Base-by-base conservation (phyloP, 2,329 filamentous ascomycete species). In the Talaromyces funiculosus region DNA sequence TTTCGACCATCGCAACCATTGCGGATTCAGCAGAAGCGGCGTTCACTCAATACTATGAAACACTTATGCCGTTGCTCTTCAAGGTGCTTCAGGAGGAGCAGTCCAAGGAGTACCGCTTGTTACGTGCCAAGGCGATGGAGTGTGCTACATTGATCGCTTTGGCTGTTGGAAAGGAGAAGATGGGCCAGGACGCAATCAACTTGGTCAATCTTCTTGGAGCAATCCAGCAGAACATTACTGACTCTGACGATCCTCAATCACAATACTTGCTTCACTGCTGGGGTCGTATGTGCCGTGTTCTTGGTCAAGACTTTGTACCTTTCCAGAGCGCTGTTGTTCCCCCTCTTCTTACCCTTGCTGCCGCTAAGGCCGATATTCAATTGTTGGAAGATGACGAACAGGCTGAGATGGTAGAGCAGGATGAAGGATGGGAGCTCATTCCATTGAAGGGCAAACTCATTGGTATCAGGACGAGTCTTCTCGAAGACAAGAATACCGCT, bases 401-500 rank as follows among this genome's bases (percentile, higher is more conserved):
- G 75, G 90, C 95, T 38, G 91, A 95, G 68, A 87, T 92, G 71
- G 87, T 97, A 63, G 90, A 96, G 74, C 90, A 94, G 69, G 93
- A 97, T 69, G 93, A 97, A 61, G 93, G 93, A 45, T 99, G 94
- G 94, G 94, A 99, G 75, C 82, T 99, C 66, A 92, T 99, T 16
- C 94, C 94, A 8, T 83, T 99, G 60, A 96, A 96, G 78, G 94
- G 94, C 66, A 97, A 97, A 80, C 90, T 96, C 76, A 97, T 99
- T 70, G 94, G 94, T 65, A 99, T 99, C 78, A 92, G 92, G 79
- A 99, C 94, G 7, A 96, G 91, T 73, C 90, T 90, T 9, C 87
- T 99, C 75, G 94, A 99, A 69, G 94, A 99, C 78, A 99, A 99
- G 81, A 92, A 97, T 75, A 97, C 96, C 84, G 94, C 94, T n/a